These are phyloP conservation scores for Annulohypoxylon truncatum DNA, from an alignment of 2,329 filamentous ascomycete genomes.

Conservation along the genomic window DNA sequence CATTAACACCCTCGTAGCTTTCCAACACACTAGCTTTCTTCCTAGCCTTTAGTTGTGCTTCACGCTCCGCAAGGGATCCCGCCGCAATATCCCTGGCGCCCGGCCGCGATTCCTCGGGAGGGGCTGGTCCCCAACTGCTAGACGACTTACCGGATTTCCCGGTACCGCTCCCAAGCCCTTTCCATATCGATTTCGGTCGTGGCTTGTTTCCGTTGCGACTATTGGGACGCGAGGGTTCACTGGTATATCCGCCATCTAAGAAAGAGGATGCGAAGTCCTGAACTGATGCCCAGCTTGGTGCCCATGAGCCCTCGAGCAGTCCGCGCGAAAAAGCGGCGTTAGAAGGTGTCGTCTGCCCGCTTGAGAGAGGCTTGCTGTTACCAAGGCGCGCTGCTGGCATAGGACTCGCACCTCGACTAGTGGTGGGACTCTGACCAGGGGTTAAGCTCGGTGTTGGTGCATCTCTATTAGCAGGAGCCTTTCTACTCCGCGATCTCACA, in stretches of 20 bases:
- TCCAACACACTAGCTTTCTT: constrained; percentile 70
- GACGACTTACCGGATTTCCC: constrained; percentile 45
- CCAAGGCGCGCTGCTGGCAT: constrained; percentile 58
- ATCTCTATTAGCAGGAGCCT: constrained; percentile 51
- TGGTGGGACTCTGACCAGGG: constrained; percentile 53
- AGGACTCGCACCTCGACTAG: constrained; percentile 62
- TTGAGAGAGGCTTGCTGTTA: constrained; percentile 42
- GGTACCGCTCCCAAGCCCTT: constrained; percentile 43
- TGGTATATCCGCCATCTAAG: constrained; percentile 52
- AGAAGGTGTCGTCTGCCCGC: constrained; percentile 46
- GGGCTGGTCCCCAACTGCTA: constrained; percentile 63
- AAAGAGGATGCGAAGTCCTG: constrained; percentile 65
- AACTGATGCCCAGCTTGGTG: constrained; percentile 66
- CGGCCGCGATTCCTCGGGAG: constrained; percentile 55
- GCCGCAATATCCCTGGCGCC: constrained; percentile 63
- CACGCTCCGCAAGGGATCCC: constrained; percentile 65
- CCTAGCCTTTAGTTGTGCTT: constrained; percentile 65
- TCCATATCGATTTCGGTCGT: constrained; percentile 48
- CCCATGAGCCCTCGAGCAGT: constrained; percentile 63
- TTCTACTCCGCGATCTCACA: constrained; percentile 64
- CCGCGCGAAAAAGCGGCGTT: constrained; percentile 53
- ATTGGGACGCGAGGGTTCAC: constrained; percentile 50
- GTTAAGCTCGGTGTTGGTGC: constrained; percentile 50
- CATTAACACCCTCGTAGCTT: constrained; percentile 70
- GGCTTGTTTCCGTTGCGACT: constrained; percentile 48